phyloP scores from a whole-genome alignment of 164 flowering plant species.

The Litsea cubeba region DNA sequence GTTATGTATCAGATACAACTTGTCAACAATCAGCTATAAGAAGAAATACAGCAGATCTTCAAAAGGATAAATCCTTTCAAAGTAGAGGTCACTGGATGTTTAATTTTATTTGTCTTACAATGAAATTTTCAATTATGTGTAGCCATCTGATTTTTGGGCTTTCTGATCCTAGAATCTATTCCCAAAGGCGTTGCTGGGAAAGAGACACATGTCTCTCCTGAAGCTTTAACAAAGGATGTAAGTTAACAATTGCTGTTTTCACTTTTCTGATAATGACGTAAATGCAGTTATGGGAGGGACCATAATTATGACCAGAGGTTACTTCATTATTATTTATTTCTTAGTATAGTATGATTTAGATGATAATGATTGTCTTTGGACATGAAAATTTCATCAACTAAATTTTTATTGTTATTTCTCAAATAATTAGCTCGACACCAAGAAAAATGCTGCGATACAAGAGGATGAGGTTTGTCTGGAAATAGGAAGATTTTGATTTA shows the following conservation, averaged over 20 bases:
- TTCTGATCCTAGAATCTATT: background rate
- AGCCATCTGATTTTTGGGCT: background rate
- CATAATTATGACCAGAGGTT: background rate
- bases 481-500: background rate
- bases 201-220: background rate
- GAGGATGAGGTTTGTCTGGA: background rate
- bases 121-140: background rate
- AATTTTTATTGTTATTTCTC: background rate
- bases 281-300: background rate
- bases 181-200: background rate
- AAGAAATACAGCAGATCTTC: background rate
- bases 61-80: background rate
- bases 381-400: no score
- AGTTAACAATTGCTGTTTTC: background rate
- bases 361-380: no score
- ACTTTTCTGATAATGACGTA: background rate
- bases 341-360: background rate
- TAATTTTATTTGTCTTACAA: background rate
- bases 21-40: background rate
- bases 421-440: conserved; percentile 8
- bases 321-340: background rate
- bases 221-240: background rate
- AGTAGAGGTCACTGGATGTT: background rate
- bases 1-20: background rate
- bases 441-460: background rate